Evolutionary conservation across 177 flowering plant genomes (phyloP).

Genomic region (Tripterygium wilfordii): DNA sequence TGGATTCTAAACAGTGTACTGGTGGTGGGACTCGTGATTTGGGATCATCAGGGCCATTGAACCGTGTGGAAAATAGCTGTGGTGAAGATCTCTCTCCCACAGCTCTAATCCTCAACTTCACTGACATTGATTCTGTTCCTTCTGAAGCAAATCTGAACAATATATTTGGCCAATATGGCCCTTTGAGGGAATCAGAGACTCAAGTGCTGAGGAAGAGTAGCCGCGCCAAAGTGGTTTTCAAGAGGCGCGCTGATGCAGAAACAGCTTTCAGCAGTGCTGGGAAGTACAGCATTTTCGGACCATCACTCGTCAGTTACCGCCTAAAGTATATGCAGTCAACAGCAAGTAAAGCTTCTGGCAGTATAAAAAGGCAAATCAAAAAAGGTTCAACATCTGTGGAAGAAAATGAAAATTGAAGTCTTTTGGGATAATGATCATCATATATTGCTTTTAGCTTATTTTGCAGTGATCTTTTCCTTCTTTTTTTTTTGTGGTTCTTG

Average conservation of each 20-base stretch:
- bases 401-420: constrained; percentile 11
- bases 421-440: no score
- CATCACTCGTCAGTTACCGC: constrained; percentile 67
- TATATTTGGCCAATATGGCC: constrained; percentile 68
- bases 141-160: constrained; percentile 42
- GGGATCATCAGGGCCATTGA: constrained; percentile 15
- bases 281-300: constrained; percentile 75
- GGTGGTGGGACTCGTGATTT: constrained; percentile 11
- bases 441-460: no score
- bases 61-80: constrained; percentile 10
- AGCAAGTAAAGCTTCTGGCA: constrained; percentile 20
- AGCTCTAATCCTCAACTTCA: constrained; percentile 58
- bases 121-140: constrained; percentile 60
- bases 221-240: constrained; percentile 77
- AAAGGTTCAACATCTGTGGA: neutral
- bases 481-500: no score
- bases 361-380: constrained; percentile 15
- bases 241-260: constrained; percentile 66
- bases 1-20: constrained; percentile 18
- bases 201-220: constrained; percentile 50
- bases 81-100: constrained; percentile 38
- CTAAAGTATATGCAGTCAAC: constrained; percentile 39
- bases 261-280: constrained; percentile 87
- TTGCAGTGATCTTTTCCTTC: no score
- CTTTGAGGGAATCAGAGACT: constrained; percentile 60